Percentiles rank a stretch among this genome's conserved stretches.
These are phyloP conservation scores for Mucor saturninus DNA, from an alignment of 371 early-diverging fungal species.

Conservation along the genomic window DNA sequence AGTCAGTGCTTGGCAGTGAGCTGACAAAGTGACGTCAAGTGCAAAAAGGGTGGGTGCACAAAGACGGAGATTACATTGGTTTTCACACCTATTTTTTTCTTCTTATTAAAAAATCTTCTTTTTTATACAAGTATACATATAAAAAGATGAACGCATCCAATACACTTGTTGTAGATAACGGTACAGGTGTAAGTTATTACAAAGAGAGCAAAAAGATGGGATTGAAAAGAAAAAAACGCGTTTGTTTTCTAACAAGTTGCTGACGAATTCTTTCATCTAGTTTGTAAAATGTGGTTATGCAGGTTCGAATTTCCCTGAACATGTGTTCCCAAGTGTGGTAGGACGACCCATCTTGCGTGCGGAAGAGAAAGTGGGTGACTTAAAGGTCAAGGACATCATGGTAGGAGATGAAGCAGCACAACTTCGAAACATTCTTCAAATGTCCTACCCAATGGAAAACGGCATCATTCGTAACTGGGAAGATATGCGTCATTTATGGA, in stretches of 20 bases:
- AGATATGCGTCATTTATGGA: slow-evolving; percentile 97
- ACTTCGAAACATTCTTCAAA: slow-evolving; percentile 85
- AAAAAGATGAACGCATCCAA: slow-evolving; percentile 60
- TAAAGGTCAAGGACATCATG: slow-evolving; percentile 91
- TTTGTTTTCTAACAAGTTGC: not conserved
- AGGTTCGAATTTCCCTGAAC: slow-evolving; percentile 94
- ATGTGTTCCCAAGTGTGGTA: slow-evolving; percentile 95
- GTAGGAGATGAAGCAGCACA: slow-evolving; percentile 96
- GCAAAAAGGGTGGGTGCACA: too few species aligned
- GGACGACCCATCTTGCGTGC: slow-evolving; percentile 97
- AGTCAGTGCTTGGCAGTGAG: too few species aligned
- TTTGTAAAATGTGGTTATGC: slow-evolving; percentile 98
- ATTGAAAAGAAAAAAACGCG: slow-evolving; percentile 14
- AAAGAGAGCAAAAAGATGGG: not conserved
- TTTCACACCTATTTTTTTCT: too few species aligned
- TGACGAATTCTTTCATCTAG: slow-evolving; percentile 33
- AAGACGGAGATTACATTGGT: too few species aligned
- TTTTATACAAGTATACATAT: too few species aligned
- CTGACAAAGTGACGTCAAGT: too few species aligned
- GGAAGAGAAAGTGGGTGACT: slow-evolving; percentile 85
- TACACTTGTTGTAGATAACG: slow-evolving; percentile 94
- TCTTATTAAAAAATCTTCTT: too few species aligned
- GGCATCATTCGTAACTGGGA: slow-evolving; percentile 98
- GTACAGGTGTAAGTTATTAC: slow-evolving; percentile 83
- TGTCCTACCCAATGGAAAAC: slow-evolving; percentile 98